Evolutionary conservation across 441 rosid species (phyloP), one percentile per base, ranked within the genome.

Genomic region (Gossypium gossypioides): DNA sequence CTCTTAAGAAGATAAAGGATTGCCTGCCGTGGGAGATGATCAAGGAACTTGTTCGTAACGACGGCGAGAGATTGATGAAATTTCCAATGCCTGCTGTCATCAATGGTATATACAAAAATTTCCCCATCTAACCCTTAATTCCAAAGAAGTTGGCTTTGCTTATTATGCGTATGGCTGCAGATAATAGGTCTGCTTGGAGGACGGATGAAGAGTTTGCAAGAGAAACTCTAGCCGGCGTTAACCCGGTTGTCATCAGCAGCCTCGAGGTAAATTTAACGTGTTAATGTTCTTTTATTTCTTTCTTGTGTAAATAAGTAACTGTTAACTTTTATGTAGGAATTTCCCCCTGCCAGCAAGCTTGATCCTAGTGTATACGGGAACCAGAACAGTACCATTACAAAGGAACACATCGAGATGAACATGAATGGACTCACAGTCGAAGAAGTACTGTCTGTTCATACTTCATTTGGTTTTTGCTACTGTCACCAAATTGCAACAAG

Each of bases 171-270:
- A 48, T 61, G 22, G 7, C 63, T 67, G 63, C 81, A 92, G 96
- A 82, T 82, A 81, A 85, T 69, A 82, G 74, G 75, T 77, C 91
- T 52, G 94, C 97, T 0, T 93, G 98, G 96, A 87, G 91, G 73
- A 88, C 92, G 0, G 98, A 91, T 68, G 91, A 84, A 76, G 98
- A 91, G 61, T 93, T 91, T 19, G 86, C 78, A 0, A 77, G 97
- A 80, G 96, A 91, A 84, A 93, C 91, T 93, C 78, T 89, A 7
- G 96, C 96, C 15, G 96, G 96, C 27, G 74, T 88, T 7, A 89
- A 91, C 72, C 97, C 98, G 24, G 89, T 89, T n/a, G 56, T 84
- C 55, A 87, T 93, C 74, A 83, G 87, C 63, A 73, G 87, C 65
- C 87, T 86, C 63, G 88, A 1, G 9, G 75, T 72, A 60, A 59